Base-by-base conservation (phyloP, 2,329 filamentous ascomycete species). In the Bipolaris victoriae region DNA sequence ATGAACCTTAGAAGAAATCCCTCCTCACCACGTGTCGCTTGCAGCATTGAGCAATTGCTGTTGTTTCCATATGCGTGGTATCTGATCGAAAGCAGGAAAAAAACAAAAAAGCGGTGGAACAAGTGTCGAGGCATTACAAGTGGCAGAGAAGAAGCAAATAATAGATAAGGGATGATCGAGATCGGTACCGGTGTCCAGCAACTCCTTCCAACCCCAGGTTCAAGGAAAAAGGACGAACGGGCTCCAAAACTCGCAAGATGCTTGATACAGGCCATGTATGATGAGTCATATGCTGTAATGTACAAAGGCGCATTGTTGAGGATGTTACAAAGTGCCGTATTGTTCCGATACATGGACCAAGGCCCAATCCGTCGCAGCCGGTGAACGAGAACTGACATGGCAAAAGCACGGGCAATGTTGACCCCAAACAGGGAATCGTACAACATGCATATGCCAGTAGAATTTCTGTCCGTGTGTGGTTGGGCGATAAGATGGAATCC, bases 181-280 rank as follows among this genome's bases (percentile, higher is more conserved):
- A 45, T 26, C 20, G 33, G 46, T 37, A 48, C 33, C 31, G 20
- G 20, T 35, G 46, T 18, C 44, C 33, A 26, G 46, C 46, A 20
- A 43, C 29, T 41, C 18, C 18, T 48, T 26, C 18, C 37, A n/a
- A 35, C 5, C 29, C 26, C 49, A n/a, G n/a, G 10, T 16, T 18
- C 15, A n/a, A 20, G n/a, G 18, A 39, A 29, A 15, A 43, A 47
- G 41, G 31, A 41, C 33, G 18, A 20, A 20, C 33, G 20, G 49
- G 46, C 43, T 52, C 41, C 18, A 39, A 13, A 13, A 51, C 29
- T 52, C 40, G 50, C 26, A 31, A 49, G 31, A 57, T 49, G 39
- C 55, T 66, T 59, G 63, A 49, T 68, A 68, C 64, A 66, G 58
- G 58, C 55, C 52, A 66, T 67, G 66, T 62, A 66, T 56, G 57